Conservation (phyloP, 169 alveolate genomes). For the Miamiensis avidus region DNA sequence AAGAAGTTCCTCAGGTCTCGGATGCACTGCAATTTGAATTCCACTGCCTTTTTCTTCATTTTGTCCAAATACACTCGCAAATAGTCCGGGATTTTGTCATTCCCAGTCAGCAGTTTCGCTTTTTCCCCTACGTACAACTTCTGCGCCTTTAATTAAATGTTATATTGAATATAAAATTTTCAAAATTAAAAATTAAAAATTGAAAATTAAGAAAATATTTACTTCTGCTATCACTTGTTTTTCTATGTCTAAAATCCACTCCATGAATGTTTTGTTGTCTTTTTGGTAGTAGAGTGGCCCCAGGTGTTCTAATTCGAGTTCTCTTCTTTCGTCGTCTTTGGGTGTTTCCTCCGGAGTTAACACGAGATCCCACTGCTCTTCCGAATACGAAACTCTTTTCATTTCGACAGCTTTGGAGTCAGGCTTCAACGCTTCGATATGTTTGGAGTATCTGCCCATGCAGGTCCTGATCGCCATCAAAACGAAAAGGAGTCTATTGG, state of each 20-base stretch:
- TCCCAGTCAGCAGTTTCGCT: slow-evolving; percentile 71
- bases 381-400: slow-evolving; percentile 47
- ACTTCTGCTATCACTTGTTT: slow-evolving; percentile 24
- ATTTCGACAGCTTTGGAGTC: slow-evolving; percentile 47
- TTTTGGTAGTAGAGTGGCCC: slow-evolving; percentile 53
- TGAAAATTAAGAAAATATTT: slow-evolving; percentile 45
- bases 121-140: slow-evolving; percentile 81
- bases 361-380: slow-evolving; percentile 51
- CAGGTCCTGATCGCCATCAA: slow-evolving; percentile 52
- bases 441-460: slow-evolving; percentile 59
- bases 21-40: slow-evolving; percentile 78
- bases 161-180: slow-evolving; percentile 37
- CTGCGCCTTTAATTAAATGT: slow-evolving; percentile 63
- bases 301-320: slow-evolving; percentile 72
- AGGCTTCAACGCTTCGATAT: slow-evolving; percentile 61
- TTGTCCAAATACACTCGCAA: slow-evolving; percentile 67
- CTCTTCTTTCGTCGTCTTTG: slow-evolving; percentile 61
- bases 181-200: slow-evolving; percentile 57
- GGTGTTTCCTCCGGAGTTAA: slow-evolving; percentile 48
- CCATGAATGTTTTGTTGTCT: slow-evolving; percentile 56
- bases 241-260: slow-evolving; percentile 42
- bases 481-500: slow-evolving; percentile 44
- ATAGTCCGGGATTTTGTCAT: slow-evolving; percentile 85
- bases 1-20: slow-evolving; percentile 81
- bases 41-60: slow-evolving; percentile 75